A percentile compares a stretch with the other conserved stretches of the same genome.
phyloP scores from a whole-genome alignment of 805 yeast species.

The Blastobotrys parvus region DNA sequence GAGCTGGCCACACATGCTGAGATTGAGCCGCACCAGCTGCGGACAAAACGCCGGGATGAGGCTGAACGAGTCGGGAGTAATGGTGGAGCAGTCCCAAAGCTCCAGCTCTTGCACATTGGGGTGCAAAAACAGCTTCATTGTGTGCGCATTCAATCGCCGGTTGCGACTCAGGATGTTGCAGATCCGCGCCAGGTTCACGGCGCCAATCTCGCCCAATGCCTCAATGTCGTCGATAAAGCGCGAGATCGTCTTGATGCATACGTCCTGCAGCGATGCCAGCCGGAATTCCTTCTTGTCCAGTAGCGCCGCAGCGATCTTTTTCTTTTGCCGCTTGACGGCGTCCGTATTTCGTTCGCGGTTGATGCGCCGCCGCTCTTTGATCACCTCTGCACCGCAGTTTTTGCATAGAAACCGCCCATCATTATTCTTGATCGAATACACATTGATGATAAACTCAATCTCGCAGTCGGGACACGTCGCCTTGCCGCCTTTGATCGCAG shows the following conservation, averaged over 20 bases:
- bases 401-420: conserved; percentile 50
- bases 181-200: conserved; percentile 58
- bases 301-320: conserved; percentile 75
- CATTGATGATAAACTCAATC: conserved; percentile 48
- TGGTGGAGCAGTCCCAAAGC: conserved; percentile 88
- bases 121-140: conserved; percentile 65
- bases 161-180: conserved; percentile 73
- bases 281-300: conserved; percentile 40
- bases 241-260: conserved; percentile 64
- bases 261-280: conserved; percentile 65
- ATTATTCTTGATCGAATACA: conserved; percentile 46
- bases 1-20: conserved; percentile 90
- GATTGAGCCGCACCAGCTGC: conserved; percentile 49
- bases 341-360: conserved; percentile 37
- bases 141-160: conserved; percentile 64
- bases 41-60: conserved; percentile 77
- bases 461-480: conserved; percentile 50
- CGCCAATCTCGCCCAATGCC: conserved; percentile 80
- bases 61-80: conserved; percentile 55
- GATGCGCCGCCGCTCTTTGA: conserved; percentile 37
- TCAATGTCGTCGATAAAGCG: conserved; percentile 67
- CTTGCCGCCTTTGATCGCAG: background rate
- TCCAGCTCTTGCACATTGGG: conserved; percentile 49
- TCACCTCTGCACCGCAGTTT: conserved; percentile 41
- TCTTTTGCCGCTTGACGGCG: conserved; percentile 63